Conservation (phyloP, 192 early-diverging fungal species). For the Gryganskiella cystojenkinii region DNA sequence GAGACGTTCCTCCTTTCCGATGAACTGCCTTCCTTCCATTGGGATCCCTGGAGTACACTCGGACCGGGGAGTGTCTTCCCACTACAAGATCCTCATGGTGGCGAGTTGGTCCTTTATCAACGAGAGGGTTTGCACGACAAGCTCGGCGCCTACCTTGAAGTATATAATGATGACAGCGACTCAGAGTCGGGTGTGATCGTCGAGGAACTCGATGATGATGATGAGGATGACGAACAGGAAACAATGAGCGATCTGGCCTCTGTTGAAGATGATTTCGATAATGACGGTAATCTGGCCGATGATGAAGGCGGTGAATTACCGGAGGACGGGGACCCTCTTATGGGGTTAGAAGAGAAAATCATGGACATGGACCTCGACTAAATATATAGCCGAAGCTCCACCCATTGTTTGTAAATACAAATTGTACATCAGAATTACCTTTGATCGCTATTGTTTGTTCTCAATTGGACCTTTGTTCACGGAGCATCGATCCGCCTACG, state of each 20-base stretch:
- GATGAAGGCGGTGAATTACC: slow-evolving; percentile 18
- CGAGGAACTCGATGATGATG: slow-evolving; percentile 27
- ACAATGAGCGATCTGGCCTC: no score
- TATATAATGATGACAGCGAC: neutral
- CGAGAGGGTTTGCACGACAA: neutral
- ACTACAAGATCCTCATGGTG: neutral
- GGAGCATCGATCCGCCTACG: no score
- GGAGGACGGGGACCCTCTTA: slow-evolving; percentile 11
- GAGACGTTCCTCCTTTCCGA: neutral
- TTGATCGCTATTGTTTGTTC: neutral
- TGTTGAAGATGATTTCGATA: neutral
- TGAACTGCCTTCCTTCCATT: neutral
- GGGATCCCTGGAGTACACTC: slow-evolving; percentile 1
- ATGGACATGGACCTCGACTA: slow-evolving; percentile 48
- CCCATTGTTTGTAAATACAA: neutral
- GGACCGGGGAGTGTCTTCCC: neutral
- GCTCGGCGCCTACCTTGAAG: neutral
- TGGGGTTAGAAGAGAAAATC: slow-evolving; percentile 23
- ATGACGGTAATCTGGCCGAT: slow-evolving; percentile 38
- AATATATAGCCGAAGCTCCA: neutral
- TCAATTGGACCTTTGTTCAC: no score
- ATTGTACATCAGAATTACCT: neutral
- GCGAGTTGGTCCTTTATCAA: slow-evolving; percentile 33
- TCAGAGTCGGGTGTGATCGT: neutral
- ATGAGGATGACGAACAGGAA: slow-evolving; percentile 1